Conservation (phyloP, 2,329 filamentous ascomycete species). For the Arthrobotrys pseudoclavata region DNA sequence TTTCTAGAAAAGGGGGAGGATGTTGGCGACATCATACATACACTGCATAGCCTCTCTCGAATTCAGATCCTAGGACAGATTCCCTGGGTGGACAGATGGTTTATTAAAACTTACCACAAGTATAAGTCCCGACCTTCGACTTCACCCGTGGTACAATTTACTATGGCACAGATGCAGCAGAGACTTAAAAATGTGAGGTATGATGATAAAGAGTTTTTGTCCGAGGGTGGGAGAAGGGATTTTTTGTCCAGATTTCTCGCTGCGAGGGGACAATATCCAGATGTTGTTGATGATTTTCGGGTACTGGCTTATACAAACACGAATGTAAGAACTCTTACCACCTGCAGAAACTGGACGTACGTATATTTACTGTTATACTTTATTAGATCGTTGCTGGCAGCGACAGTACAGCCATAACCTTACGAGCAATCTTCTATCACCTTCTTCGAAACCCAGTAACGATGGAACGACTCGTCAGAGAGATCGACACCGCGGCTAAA, state of each 20-base stretch:
- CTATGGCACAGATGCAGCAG: conserved; percentile 51
- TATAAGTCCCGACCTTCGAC: conserved; percentile 37
- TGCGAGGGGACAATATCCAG: conserved; percentile 63
- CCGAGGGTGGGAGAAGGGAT: conserved; percentile 57
- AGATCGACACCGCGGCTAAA: conserved; percentile 65
- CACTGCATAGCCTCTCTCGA: conserved; percentile 59
- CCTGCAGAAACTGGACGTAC: not conserved
- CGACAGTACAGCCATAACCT: conserved; percentile 67
- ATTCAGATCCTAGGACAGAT: conserved; percentile 56
- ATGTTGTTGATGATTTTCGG: conserved; percentile 59
- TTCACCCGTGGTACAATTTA: conserved; percentile 46
- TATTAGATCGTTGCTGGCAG: conserved; percentile 64
- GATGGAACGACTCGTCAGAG: conserved; percentile 65
- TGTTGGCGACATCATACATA: conserved; percentile 64
- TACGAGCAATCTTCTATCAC: conserved; percentile 67
- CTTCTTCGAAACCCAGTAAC: conserved; percentile 64
- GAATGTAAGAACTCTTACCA: conserved; percentile 41
- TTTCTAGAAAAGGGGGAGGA: conserved; percentile 65
- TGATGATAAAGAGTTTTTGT: conserved; percentile 54
- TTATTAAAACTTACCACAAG: conserved; percentile 47
- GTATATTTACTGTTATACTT: not conserved
- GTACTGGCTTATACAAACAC: conserved; percentile 51
- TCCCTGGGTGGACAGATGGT: conserved; percentile 50
- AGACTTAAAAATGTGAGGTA: conserved; percentile 40
- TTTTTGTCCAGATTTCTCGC: conserved; percentile 64